Evolutionary conservation across 2,329 filamentous ascomycete genomes (phyloP), one percentile per base, ranked within the genome.

Genomic region (Rhynchosporium secalis): DNA sequence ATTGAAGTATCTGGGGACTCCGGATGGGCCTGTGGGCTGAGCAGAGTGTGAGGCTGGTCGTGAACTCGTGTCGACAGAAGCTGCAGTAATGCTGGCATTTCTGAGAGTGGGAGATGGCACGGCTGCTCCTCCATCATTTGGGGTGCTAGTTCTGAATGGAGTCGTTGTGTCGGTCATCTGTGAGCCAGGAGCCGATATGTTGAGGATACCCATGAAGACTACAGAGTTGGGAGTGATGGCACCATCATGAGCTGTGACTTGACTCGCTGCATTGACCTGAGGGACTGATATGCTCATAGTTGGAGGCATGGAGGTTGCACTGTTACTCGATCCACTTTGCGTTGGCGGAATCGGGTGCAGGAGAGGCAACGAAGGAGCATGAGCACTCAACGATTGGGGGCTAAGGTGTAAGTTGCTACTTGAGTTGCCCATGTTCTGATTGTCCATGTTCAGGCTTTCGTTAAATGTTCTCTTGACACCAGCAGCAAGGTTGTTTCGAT

Each of bases 1-100:
- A 15, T 57, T 43, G 8, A 52, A 52, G 52, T 47, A 49, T 40
- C 8, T 38, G 28, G 43, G 45, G 20, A 56, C 13, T 8, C 38
- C 33, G 28, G 58, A 55, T 10, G 58, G 38, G 40, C 33, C 40
- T 7, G 54, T 56, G 28, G 54, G 56, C 7, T 47, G 43, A 13
- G 48, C 36, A 26, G 36, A 59, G 20, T 8, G 43, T 10, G 55
- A 28, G 12, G 28, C 20, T 4, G 43, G 43, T 46, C 43, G 13
- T 3, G 43, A 20, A 26, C 38, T 33, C 10, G 29, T 13, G 26
- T 31, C 29, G 4, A 26, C 4, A 5, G 28, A 20, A 7, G 29
- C n/a, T 38, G 54, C 10, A 31, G 45, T 56, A 1, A 20, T 20
- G 20, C 13, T 56, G 41, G 28, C n/a, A 4, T 54, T 40, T 10